Conservation (phyloP, 306 rosid genomes). For the Medicago arabica region DNA sequence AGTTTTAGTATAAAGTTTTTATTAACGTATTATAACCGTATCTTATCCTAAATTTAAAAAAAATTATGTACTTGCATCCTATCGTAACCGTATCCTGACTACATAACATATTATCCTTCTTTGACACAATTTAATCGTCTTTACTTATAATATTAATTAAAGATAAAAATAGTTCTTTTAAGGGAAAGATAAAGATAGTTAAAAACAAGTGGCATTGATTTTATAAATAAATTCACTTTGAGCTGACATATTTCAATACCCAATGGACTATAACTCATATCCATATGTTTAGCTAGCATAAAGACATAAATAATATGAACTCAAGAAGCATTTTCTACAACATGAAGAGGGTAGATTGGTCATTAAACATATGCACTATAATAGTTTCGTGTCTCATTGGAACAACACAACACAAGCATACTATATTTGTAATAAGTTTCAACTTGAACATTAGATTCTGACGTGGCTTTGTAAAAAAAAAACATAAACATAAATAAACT, state of each 20-base stretch:
- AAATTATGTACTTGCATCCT: no score
- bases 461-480: background rate
- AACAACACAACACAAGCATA: background rate
- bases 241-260: background rate
- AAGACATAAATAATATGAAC: background rate
- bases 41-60: no score
- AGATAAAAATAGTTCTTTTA: no score
- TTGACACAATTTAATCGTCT: no score
- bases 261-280: background rate
- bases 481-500: background rate
- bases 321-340: background rate
- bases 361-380: background rate
- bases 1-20: no score
- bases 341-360: background rate
- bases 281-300: background rate
- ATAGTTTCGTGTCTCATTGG: background rate
- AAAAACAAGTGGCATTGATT: background rate
- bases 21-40: no score
- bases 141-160: no score
- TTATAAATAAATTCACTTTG: background rate
- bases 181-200: no score
- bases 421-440: constrained; percentile 4
- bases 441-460: background rate
- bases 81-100: no score
- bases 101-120: no score